Conservation (phyloP, 1,284 basidiomycete genomes). For the Phylloporus sp. region DNA sequence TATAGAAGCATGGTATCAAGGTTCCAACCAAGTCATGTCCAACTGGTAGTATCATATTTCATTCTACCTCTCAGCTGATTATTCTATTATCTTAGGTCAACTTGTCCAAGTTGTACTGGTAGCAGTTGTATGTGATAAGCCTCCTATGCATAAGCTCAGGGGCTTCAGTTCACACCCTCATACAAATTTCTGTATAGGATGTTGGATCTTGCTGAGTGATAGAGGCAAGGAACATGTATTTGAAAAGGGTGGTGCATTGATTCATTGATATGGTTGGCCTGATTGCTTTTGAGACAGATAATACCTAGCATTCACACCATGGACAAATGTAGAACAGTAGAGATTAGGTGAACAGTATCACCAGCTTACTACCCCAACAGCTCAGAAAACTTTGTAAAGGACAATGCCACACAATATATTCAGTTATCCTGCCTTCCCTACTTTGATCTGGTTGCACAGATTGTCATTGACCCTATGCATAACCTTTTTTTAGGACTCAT, state of each 20-base stretch:
- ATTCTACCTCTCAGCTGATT: neutral
- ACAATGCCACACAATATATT: neutral
- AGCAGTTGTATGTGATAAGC: conserved; percentile 46
- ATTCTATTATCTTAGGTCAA: neutral
- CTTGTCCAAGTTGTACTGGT: conserved; percentile 23
- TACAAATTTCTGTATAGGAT: conserved; percentile 6
- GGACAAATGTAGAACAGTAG: neutral
- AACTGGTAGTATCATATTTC: neutral
- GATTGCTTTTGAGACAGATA: neutral
- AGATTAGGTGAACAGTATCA: neutral
- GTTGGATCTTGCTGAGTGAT: conserved; percentile 11
- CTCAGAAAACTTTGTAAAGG: neutral
- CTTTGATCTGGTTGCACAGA: neutral
- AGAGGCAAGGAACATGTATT: neutral
- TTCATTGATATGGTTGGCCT: neutral
- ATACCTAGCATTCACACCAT: neutral
- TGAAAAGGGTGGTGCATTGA: neutral
- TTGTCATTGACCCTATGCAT: neutral
- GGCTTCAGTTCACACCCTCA: conserved; percentile 16
- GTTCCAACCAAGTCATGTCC: conserved; percentile 14
- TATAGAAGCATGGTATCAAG: conserved; percentile 16
- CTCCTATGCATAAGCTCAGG: conserved; percentile 45
- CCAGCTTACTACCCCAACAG: neutral
- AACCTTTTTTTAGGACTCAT: neutral
- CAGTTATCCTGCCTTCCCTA: neutral